Conservation (phyloP, 805 yeast genomes). For the Myxozyma monticola region DNA sequence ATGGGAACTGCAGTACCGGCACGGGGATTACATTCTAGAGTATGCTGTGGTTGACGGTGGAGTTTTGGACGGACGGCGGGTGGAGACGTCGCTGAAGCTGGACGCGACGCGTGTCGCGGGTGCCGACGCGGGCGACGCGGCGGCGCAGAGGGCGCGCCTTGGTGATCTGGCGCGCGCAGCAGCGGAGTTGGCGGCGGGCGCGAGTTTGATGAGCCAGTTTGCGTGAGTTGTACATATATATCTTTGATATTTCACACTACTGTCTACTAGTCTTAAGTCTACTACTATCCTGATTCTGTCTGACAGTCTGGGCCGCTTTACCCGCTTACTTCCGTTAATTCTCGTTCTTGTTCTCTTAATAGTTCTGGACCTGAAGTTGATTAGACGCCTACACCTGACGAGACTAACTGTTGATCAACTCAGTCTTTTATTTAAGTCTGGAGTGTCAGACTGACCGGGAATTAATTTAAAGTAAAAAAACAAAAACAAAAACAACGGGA, state of each 20-base stretch:
- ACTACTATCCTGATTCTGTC: neutral
- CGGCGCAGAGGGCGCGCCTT: slow-evolving; percentile 5
- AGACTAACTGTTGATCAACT: too few species aligned
- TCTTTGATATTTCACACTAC: neutral
- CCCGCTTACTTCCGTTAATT: neutral
- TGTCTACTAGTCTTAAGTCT: neutral
- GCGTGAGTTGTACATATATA: neutral
- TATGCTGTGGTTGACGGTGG: slow-evolving; percentile 23
- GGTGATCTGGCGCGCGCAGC: slow-evolving; percentile 15
- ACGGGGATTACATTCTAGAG: slow-evolving; percentile 14
- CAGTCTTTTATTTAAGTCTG: too few species aligned
- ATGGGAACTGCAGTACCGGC: slow-evolving; percentile 11
- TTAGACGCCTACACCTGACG: too few species aligned
- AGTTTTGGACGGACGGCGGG: slow-evolving; percentile 24
- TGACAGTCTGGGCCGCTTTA: neutral
- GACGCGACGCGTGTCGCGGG: slow-evolving; percentile 1
- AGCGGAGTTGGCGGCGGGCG: slow-evolving; percentile 16
- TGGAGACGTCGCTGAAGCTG: slow-evolving; percentile 6
- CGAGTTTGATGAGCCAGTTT: slow-evolving; percentile 14
- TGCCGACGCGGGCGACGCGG: neutral
- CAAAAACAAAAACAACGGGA: neutral
- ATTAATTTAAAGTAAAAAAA: neutral
- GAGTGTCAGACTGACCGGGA: too few species aligned
- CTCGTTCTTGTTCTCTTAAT: neutral
- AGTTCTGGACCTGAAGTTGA: neutral